These are phyloP conservation scores for Pestalotiopsis fici DNA, from an alignment of 2,329 filamentous ascomycete genomes.

Conservation along the genomic window DNA sequence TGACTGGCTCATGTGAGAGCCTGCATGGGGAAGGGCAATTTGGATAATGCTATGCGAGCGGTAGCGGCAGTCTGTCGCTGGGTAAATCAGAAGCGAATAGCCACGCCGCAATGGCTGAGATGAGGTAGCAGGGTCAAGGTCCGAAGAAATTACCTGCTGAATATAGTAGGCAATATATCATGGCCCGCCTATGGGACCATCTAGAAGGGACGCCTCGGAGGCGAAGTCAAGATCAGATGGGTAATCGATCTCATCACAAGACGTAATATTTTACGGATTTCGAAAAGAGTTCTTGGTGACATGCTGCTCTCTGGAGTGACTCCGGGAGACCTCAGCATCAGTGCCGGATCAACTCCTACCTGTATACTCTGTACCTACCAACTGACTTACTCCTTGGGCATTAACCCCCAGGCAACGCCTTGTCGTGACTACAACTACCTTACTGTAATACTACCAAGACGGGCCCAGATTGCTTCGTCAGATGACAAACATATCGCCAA, in stretches of 20 bases:
- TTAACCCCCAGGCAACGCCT: neutral
- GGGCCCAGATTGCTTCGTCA: neutral
- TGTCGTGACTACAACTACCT: neutral
- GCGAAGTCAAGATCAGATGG: neutral
- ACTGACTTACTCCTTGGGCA: neutral
- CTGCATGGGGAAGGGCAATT: neutral
- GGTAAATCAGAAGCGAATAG: neutral
- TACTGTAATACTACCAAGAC: neutral
- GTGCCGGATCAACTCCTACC: neutral
- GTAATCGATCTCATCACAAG: neutral
- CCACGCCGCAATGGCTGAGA: neutral
- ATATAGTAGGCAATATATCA: neutral
- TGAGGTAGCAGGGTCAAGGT: neutral
- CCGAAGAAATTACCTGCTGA: neutral
- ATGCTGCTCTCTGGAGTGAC: neutral
- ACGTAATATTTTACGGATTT: neutral
- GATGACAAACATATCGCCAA: neutral
- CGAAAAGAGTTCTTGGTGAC: too few species aligned
- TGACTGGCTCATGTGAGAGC: neutral
- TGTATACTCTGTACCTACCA: too few species aligned
- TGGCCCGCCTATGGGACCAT: neutral
- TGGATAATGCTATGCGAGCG: neutral
- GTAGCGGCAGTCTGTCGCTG: neutral
- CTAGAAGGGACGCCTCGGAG: neutral
- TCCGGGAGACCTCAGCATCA: neutral